Percentiles rank a stretch among this genome's conserved stretches.
Evolutionary conservation across 2,329 filamentous ascomycete genomes (phyloP).

Genomic region (Purpureocillium takamizusanense): DNA sequence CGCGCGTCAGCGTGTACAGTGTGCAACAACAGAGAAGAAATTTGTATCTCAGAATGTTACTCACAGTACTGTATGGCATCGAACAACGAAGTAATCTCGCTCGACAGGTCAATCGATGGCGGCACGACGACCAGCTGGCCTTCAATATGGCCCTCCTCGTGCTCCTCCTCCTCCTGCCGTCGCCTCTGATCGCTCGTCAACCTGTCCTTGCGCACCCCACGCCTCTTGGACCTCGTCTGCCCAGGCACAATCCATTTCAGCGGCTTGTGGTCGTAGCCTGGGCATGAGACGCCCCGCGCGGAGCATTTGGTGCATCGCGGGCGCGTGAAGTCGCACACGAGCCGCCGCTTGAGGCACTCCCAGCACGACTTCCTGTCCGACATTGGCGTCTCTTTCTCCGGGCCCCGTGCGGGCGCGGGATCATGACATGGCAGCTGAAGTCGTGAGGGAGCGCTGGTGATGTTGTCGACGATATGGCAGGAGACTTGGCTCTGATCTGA

Average conservation of each 20-base stretch:
- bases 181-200: not conserved
- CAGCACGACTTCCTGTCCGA: slow-evolving; percentile 8
- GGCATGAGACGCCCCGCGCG: slow-evolving; percentile 5
- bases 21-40: no score
- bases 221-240: slow-evolving; percentile 11
- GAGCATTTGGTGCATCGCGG: slow-evolving; percentile 9
- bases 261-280: slow-evolving; percentile 12
- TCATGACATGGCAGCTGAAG: no score
- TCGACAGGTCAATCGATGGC: not conserved
- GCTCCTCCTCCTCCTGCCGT: not conserved
- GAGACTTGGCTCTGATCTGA: no score
- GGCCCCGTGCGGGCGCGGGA: no score
- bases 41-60: no score
- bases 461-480: no score
- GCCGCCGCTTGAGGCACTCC: slow-evolving; percentile 11
- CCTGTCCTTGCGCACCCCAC: slow-evolving; percentile 1
- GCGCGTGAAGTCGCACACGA: slow-evolving; percentile 9
- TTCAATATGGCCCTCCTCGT: no score
- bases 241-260: slow-evolving; percentile 12
- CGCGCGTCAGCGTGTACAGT: not conserved
- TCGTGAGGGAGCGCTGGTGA: no score
- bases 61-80: not conserved
- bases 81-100: not conserved
- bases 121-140: slow-evolving; percentile 1
- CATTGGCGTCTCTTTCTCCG: not conserved